Base-by-base conservation (phyloP, 352 stramenopile genomes). In the Phytopythium sindhum region DNA sequence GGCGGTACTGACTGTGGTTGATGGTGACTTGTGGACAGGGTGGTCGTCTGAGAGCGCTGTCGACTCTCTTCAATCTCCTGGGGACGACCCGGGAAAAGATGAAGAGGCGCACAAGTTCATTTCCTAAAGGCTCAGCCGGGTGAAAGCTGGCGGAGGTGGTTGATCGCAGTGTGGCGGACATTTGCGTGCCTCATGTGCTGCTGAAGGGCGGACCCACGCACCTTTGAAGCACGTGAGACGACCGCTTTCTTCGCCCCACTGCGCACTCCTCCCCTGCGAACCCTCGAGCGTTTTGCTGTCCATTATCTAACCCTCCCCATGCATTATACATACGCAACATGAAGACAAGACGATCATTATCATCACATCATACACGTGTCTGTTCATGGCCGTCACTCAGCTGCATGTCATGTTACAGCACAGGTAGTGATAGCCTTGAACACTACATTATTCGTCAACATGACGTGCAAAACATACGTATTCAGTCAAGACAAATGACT, bases 301-400 rank as follows among this genome's bases (percentile, higher is more conserved):
- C 24, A 57, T 44, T 57, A 57, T 57, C 51, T 57, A 57, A 57
- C 11, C 24, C 48, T 35, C 26, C 9, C 29, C 26, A 39, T 44
- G 29, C 51, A 44, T 44, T 44, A 57, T 31, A 44, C 28, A 42
- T 23, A 50, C 3, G 21, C 42, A 50, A 24, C 42, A 50, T 11
- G 42, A 50, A 50, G 14, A 15, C 42, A 0, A 50, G 19, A 39
- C 33, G 33, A 39, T 39, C 33, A 39, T 39, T 15, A 39, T 14
- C 33, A 39, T 14, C 33, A 39, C 33, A 39, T 39, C 31, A 35
- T 8, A 35, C 31, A 3, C 31, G 8, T 35, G 31, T 8, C 39
- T n/a, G 9, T n/a, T n/a, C 12, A 8, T 45, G 39, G 39, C 39
- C 39, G 39, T 5, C 5, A 37, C 33, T 37, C 33, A 5, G 10